These are phyloP conservation scores for Pachyrhizus erosus DNA, from an alignment of 306 rosid genomes.

Conservation along the genomic window DNA sequence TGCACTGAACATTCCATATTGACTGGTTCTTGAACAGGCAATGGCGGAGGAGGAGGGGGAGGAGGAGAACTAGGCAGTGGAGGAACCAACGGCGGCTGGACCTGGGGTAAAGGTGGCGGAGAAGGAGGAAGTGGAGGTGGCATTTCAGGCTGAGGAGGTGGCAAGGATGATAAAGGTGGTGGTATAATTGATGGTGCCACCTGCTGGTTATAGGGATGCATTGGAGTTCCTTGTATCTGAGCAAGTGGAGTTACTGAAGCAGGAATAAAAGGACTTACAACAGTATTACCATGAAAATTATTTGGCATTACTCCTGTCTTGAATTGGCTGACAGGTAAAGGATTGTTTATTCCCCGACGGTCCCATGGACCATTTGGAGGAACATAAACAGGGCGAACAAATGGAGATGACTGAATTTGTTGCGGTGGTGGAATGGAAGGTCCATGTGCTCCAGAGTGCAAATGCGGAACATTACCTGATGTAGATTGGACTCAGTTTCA, in stretches of 20 bases:
- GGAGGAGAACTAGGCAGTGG: conserved; percentile 90
- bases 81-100: conserved; percentile 79
- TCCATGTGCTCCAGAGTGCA: conserved; percentile 60
- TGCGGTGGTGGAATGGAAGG: conserved; percentile 78
- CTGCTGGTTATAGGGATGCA: conserved; percentile 71
- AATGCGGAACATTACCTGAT: conserved; percentile 62
- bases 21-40: conserved; percentile 57
- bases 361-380: conserved; percentile 91
- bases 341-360: conserved; percentile 67
- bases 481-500: conserved; percentile 53
- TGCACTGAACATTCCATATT: conserved; percentile 58
- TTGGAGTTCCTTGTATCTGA: conserved; percentile 75
- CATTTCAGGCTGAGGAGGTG: conserved; percentile 76
- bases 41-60: conserved; percentile 71
- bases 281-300: conserved; percentile 64
- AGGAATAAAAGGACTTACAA: conserved; percentile 75
- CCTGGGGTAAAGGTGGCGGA: conserved; percentile 85
- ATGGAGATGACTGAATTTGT: conserved; percentile 75
- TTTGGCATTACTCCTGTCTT: conserved; percentile 60
- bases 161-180: conserved; percentile 67
- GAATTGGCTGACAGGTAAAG: conserved; percentile 64
- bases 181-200: conserved; percentile 61
- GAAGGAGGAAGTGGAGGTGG: conserved; percentile 82
- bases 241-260: conserved; percentile 89
- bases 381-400: conserved; percentile 63